These are phyloP conservation scores for Chaetomiaceae sp. DNA, from an alignment of 2,329 filamentous ascomycete genomes.

Conservation along the genomic window DNA sequence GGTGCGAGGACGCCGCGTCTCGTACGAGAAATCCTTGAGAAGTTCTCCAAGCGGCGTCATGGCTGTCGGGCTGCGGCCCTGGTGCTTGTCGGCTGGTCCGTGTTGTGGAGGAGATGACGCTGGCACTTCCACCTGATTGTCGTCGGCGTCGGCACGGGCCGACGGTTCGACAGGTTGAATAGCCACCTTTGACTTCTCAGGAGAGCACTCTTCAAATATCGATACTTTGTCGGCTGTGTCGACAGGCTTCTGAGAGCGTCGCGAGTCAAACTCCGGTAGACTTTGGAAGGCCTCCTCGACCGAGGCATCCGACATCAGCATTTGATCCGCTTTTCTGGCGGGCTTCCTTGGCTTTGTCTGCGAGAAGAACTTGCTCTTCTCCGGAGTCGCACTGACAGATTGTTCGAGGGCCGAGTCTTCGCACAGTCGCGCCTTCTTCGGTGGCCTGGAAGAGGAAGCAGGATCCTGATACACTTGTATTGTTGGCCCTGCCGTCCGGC, in stretches of 20 bases:
- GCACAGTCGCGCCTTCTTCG: slow-evolving; percentile 53
- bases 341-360: slow-evolving; percentile 23
- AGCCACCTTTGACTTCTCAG: slow-evolving; percentile 11
- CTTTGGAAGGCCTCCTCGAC: slow-evolving; percentile 48
- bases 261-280: slow-evolving; percentile 46
- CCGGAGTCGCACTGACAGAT: slow-evolving; percentile 29
- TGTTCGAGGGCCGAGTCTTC: slow-evolving; percentile 33
- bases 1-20: slow-evolving; percentile 20
- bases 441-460: slow-evolving; percentile 34
- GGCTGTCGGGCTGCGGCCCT: slow-evolving; percentile 5
- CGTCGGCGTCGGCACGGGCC: slow-evolving; percentile 1
- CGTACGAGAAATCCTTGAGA: slow-evolving; percentile 26
- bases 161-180: slow-evolving; percentile 10
- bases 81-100: neutral
- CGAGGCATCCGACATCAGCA: slow-evolving; percentile 51
- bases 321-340: slow-evolving; percentile 34
- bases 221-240: slow-evolving; percentile 34
- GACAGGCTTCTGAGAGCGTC: slow-evolving; percentile 36
- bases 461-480: slow-evolving; percentile 23
- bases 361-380: slow-evolving; percentile 52
- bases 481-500: slow-evolving; percentile 24
- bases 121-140: slow-evolving; percentile 20
- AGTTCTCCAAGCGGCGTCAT: slow-evolving; percentile 22
- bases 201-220: slow-evolving; percentile 39
- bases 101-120: slow-evolving; percentile 14